Base-by-base conservation (phyloP, 345 rosid species). In the Sapria himalayana region DNA sequence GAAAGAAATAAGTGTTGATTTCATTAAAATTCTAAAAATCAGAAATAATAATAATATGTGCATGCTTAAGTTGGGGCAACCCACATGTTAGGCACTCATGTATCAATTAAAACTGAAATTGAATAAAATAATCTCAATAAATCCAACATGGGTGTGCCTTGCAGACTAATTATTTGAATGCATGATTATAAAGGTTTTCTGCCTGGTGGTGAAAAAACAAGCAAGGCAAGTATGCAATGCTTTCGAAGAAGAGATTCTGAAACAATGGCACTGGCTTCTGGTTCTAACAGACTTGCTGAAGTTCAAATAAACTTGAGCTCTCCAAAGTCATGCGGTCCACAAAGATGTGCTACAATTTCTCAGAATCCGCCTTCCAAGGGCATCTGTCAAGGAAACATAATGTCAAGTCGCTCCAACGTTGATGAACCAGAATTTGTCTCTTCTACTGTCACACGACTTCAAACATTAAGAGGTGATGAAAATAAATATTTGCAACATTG, bases 201-300 rank as follows among this genome's bases (percentile, higher is more conserved):
- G 65, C 45, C 52, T 41, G 81, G 68, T 57, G 72, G 42, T 13
- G 76, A 71, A 61, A 54, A 41, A 40, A 61, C 38, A 43, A 53
- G 53, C 35, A 72, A 51, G 52, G 56, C 62, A 40, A 46, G 33
- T 35, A 25, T 49, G 23, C 64, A 61, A 41, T 55, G 54, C 58
- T 65, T 68, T 14, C 67, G 61, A 29, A 78, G 73, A 65, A 70
- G 92, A 45, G 60, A 41, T 22, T 50, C 57, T n/a, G 94, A 77
- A 63, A 60, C 64, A 48, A 29, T 29, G 11, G 86, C 67, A 49
- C 57, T 60, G 50, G 60, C 69, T 29, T 57, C 59, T 7, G 58
- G 60, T 43, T 43, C 68, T 15, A 75, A 74, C 59, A 78, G 70
- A 60, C 92, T 43, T 59, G 77, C 62, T 37, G 43, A n/a, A n/a